These are phyloP conservation scores for Circinella minor DNA, from an alignment of 371 early-diverging fungal species.

Conservation along the genomic window DNA sequence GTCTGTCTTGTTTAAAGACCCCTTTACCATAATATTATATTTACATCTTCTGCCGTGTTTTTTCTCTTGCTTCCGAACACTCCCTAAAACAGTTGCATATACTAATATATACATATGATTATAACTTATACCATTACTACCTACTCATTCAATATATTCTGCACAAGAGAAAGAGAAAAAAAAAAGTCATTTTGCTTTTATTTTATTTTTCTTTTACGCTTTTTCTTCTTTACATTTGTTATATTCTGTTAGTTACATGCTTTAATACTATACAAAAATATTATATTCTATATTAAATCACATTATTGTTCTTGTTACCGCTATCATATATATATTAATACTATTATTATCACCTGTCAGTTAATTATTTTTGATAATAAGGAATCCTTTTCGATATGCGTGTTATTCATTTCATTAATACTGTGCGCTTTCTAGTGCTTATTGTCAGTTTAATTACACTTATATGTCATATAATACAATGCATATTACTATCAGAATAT, in stretches of 20 bases:
- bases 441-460: slow-evolving; percentile 23
- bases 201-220: slow-evolving; percentile 5
- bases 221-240: neutral
- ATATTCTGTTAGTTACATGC: neutral
- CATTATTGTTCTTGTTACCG: too few relatives aligned
- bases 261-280: slow-evolving; percentile 1
- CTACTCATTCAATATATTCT: too few relatives aligned
- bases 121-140: too few relatives aligned
- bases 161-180: neutral
- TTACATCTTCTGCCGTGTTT: too few relatives aligned
- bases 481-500: slow-evolving; percentile 25
- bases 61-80: too few relatives aligned
- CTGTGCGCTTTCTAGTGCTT: slow-evolving; percentile 26
- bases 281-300: too few relatives aligned
- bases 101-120: too few relatives aligned
- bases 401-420: slow-evolving; percentile 10
- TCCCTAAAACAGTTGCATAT: too few relatives aligned
- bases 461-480: slow-evolving; percentile 30
- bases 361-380: too few relatives aligned
- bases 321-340: neutral
- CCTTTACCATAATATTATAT: too few relatives aligned
- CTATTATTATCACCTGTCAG: too few relatives aligned
- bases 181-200: neutral
- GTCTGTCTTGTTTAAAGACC: too few relatives aligned
- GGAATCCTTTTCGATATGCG: slow-evolving; percentile 12